Conservation (phyloP, 2,329 filamentous ascomycete genomes). For the Fonsecaea multimorphosa region DNA sequence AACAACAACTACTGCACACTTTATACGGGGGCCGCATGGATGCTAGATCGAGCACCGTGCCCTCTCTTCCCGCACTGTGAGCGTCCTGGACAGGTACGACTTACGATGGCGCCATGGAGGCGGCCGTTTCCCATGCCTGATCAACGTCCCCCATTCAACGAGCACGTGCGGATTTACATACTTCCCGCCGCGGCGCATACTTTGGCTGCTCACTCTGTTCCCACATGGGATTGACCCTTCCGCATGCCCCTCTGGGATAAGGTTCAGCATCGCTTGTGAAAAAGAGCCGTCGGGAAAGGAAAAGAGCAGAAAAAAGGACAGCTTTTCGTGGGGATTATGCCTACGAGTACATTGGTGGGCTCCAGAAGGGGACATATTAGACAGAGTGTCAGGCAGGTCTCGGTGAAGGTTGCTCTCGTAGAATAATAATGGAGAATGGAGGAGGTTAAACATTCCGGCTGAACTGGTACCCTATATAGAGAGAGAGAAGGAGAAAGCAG, state of each 20-base stretch:
- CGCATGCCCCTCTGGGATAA: background rate
- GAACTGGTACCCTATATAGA: background rate
- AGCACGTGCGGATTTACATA: background rate
- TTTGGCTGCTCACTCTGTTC: background rate
- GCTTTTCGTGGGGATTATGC: background rate
- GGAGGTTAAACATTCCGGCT: constrained; percentile 20
- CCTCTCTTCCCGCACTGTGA: background rate
- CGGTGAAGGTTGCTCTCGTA: too few species aligned
- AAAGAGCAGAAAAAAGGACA: background rate
- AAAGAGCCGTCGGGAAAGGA: background rate
- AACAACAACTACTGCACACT: background rate
- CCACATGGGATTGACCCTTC: background rate
- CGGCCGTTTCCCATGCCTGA: background rate
- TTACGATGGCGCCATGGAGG: background rate
- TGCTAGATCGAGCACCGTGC: background rate
- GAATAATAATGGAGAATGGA: too few species aligned
- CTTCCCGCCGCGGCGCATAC: background rate
- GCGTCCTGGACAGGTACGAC: background rate
- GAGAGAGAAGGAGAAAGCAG: background rate
- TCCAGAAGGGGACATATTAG: background rate
- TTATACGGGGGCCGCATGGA: background rate
- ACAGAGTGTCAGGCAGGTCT: too few species aligned
- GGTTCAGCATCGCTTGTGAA: background rate
- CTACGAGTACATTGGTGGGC: background rate
- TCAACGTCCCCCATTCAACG: background rate